Base-by-base conservation (phyloP, 1,284 basidiomycete genomes). In the Sanghuangporus baumii region DNA sequence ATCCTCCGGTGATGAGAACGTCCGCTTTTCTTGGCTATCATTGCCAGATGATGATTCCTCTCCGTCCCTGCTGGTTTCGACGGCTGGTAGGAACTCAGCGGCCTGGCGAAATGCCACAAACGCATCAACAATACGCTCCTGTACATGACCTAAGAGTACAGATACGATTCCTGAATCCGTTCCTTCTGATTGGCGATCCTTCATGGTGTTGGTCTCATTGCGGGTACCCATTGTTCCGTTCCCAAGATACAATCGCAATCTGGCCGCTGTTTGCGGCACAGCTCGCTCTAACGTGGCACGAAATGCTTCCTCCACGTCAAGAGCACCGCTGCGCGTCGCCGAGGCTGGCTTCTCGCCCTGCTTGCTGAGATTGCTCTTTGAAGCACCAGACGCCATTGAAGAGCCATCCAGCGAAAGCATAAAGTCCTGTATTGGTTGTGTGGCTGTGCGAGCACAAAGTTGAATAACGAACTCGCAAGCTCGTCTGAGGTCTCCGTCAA, bases 381-480 rank as follows among this genome's bases (percentile, higher is more conserved):
- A 38, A 41, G 66, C 54, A 2, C 59, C 58, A 40, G 66, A 60
- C 36, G 67, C 69, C 16, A 69, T 66, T 61, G 70, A 73, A 64
- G 73, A 73, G 6, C 69, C 67, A 14, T 74, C 71, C 47, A 84
- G 81, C 50, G 77, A 76, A 48, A 84, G 81, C 1, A 85, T 74
- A 82, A 90, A 94, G 18, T 75, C 69, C 43, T 79, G 82, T 6
- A 93, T 71, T 1, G 86, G 81, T 9, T 64, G 47, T n/a, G 76
- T 74, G 0, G 80, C 79, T 0, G 76, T 72, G 41, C 78, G 74
- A 1, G 85, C 79, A 65, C 85, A 86, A n/a, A 82, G 75, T 2
- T 79, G 73, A 65, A 97, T 96, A 50, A 93, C 81, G 43, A 85
- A 83, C 75, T 95, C 93, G 75, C 94, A 96, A 0, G 87, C 87